Conservation (phyloP, 163 green algal species). For the Prototheca cutis region DNA sequence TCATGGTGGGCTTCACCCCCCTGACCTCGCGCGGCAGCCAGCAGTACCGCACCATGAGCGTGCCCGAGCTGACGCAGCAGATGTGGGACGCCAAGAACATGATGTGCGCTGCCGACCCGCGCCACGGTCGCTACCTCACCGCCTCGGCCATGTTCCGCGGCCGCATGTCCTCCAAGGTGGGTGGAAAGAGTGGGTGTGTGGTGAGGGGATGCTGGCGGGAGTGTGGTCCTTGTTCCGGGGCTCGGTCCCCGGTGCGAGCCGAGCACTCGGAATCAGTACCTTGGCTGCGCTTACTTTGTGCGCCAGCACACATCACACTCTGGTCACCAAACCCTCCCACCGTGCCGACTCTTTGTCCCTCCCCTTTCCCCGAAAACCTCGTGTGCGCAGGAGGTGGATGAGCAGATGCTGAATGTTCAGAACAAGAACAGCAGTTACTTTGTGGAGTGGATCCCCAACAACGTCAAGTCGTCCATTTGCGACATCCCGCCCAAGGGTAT, state of each 20-base stretch:
- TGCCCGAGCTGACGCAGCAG: constrained; percentile 90
- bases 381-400: constrained; percentile 60
- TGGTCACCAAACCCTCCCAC: too few relatives aligned
- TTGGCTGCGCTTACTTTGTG: too few relatives aligned
- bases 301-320: too few relatives aligned
- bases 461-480: constrained; percentile 88
- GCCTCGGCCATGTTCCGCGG: constrained; percentile 84
- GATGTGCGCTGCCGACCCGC: constrained; percentile 84
- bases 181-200: neutral
- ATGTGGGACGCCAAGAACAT: constrained; percentile 99
- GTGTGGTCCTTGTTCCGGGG: too few relatives aligned
- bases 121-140: constrained; percentile 82
- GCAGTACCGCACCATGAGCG: constrained; percentile 79
- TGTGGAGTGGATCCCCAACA: constrained; percentile 95
- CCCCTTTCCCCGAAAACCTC: too few relatives aligned
- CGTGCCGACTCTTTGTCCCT: too few relatives aligned
- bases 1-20: constrained; percentile 90
- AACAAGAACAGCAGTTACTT: constrained; percentile 96
- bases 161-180: constrained; percentile 76
- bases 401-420: constrained; percentile 95
- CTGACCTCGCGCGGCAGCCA: constrained; percentile 79
- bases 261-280: too few relatives aligned
- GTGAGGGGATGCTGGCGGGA: neutral
- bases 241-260: too few relatives aligned
- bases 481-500: constrained; percentile 87